phyloP scores from a whole-genome alignment of 108 stramenopile species.

The Craspedostauros australis region DNA sequence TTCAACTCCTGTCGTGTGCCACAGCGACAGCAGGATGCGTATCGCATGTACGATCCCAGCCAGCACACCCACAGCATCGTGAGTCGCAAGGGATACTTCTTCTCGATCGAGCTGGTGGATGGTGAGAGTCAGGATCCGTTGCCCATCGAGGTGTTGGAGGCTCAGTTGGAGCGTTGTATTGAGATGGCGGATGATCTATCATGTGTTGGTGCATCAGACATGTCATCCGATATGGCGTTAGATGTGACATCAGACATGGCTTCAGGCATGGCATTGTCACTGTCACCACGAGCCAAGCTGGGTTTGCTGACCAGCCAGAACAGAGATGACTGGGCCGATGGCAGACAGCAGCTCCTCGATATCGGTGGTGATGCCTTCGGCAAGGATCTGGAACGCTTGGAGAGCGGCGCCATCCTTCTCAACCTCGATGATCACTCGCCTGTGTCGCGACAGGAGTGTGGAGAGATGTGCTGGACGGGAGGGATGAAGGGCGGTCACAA shows the following conservation, averaged over 20 bases:
- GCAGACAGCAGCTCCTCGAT: conserved; percentile 15
- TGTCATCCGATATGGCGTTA: too few relatives aligned
- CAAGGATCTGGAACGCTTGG: conserved; percentile 21
- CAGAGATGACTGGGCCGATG: conserved; percentile 46
- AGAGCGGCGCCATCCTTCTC: conserved; percentile 34
- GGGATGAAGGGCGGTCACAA: conserved; percentile 21
- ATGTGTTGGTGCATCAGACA: too few relatives aligned
- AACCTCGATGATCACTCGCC: conserved; percentile 35
- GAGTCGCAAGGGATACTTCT: conserved; percentile 48
- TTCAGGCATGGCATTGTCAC: not conserved
- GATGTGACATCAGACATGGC: not conserved
- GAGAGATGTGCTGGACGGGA: conserved; percentile 9
- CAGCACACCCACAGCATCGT: conserved; percentile 44
- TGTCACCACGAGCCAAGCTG: not conserved
- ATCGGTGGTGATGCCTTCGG: conserved; percentile 19
- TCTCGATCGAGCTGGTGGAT: conserved; percentile 41
- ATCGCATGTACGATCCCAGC: conserved; percentile 49
- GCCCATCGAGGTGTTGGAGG: conserved; percentile 35
- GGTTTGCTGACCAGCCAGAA: conserved; percentile 44
- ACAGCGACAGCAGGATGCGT: conserved; percentile 28
- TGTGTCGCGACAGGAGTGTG: conserved; percentile 11
- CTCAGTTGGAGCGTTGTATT: conserved; percentile 37
- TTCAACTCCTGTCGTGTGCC: conserved; percentile 66
- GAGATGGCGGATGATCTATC: conserved; percentile 20
- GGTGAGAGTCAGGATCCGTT: conserved; percentile 16